These are phyloP conservation scores for Suillus placidus DNA, from an alignment of 768 basidiomycete species.

Conservation along the genomic window DNA sequence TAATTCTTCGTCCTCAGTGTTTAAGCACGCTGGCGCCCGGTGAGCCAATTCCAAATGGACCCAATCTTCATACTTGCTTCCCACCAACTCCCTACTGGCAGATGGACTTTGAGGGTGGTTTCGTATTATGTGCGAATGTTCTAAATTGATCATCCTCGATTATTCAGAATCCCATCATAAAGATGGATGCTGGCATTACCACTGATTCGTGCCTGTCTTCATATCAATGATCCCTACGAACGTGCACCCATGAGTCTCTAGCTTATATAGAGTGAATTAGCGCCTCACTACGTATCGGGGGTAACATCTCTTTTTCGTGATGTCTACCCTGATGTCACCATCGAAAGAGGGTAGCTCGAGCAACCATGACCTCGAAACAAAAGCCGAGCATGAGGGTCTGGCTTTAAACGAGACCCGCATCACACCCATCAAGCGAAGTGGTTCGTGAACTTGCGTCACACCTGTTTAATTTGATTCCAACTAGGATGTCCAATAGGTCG, in stretches of 20 bases:
- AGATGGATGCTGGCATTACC: background rate
- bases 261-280: background rate
- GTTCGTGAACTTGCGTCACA: background rate
- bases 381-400: constrained; percentile 1
- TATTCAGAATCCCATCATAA: background rate
- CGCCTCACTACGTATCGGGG: background rate
- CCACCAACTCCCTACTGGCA: background rate
- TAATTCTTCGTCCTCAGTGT: too few species aligned
- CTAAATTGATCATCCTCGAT: background rate
- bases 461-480: constrained; percentile 1
- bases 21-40: too few species aligned
- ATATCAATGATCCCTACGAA: constrained; percentile 8
- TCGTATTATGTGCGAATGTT: background rate
- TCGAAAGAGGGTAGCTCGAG: constrained; percentile 12
- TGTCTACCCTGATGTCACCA: constrained; percentile 2
- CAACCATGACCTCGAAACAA: constrained; percentile 14
- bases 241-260: constrained; percentile 4
- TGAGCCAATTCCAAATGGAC: background rate
- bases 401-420: background rate
- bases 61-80: background rate
- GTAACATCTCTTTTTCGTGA: constrained; percentile 1
- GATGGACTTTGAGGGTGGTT: background rate
- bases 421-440: constrained; percentile 3
- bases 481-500: constrained; percentile 17
- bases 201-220: background rate